These are phyloP conservation scores for Penicillium corylophilum DNA, from an alignment of 2,329 filamentous ascomycete species.

Conservation along the genomic window DNA sequence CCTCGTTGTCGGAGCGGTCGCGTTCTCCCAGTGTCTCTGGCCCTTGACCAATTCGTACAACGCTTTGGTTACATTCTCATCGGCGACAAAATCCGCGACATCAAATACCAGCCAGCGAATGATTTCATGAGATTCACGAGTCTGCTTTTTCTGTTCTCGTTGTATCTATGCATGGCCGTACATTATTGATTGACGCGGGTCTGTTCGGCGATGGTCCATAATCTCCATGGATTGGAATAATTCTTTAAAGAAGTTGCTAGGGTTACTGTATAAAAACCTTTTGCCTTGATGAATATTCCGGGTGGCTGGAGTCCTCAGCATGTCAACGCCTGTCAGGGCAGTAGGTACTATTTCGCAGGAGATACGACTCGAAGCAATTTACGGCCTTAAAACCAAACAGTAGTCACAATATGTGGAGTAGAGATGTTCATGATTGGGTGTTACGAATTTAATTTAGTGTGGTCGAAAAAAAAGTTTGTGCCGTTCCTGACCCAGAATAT, in stretches of 20 bases:
- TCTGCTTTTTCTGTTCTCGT: neutral
- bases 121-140: neutral
- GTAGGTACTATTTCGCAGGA: neutral
- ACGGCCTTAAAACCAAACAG: neutral
- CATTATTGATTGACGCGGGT: neutral
- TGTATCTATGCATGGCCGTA: constrained; percentile 5
- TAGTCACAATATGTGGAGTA: neutral
- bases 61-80: constrained; percentile 36
- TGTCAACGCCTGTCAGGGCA: neutral
- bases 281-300: neutral
- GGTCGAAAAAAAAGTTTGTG: neutral
- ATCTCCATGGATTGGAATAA: neutral
- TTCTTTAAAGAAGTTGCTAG: neutral
- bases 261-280: neutral
- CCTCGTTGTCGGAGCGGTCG: constrained; percentile 67
- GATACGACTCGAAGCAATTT: neutral
- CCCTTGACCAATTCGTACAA: constrained; percentile 61
- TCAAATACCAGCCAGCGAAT: neutral
- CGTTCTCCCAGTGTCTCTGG: constrained; percentile 72
- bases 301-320: neutral
- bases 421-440: neutral
- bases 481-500: neutral
- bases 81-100: constrained; percentile 1
- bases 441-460: neutral
- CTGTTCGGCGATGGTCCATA: neutral